Conservation (phyloP, 2,329 filamentous ascomycete genomes). For the Colletotrichum brevisporum region DNA sequence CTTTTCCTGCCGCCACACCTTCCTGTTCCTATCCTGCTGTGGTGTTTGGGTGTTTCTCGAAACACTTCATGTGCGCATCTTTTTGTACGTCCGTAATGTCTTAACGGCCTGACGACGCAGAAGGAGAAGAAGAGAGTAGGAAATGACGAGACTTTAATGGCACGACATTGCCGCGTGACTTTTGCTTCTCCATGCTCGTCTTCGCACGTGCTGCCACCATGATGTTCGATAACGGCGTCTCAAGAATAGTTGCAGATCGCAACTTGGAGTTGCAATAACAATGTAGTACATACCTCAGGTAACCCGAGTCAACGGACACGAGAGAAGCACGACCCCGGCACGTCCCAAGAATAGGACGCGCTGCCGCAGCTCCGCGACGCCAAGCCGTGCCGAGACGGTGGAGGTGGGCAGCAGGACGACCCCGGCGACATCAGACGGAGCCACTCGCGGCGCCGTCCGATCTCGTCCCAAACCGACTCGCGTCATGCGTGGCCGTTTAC, state of each 20-base stretch:
- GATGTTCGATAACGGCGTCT: background rate
- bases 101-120: conserved; percentile 2
- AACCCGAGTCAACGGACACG: background rate
- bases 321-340: conserved; percentile 4
- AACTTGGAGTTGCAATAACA: too few species aligned
- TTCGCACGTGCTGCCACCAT: background rate
- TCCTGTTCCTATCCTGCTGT: background rate
- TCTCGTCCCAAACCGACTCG: conserved; percentile 15
- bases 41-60: background rate
- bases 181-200: background rate
- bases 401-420: conserved; percentile 23
- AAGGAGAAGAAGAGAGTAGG: background rate
- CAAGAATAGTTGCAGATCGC: background rate
- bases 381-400: conserved; percentile 39
- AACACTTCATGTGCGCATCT: background rate
- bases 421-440: conserved; percentile 19
- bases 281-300: too few species aligned
- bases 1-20: background rate
- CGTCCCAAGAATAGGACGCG: conserved; percentile 28
- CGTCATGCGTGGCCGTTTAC: conserved; percentile 15
- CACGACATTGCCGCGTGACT: background rate
- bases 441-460: conserved; percentile 33
- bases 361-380: conserved; percentile 39
- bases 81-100: conserved; percentile 9
- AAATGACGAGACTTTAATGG: background rate